phyloP scores from a whole-genome alignment of 768 basidiomycete genomes.

The Exidia glandulosa region DNA sequence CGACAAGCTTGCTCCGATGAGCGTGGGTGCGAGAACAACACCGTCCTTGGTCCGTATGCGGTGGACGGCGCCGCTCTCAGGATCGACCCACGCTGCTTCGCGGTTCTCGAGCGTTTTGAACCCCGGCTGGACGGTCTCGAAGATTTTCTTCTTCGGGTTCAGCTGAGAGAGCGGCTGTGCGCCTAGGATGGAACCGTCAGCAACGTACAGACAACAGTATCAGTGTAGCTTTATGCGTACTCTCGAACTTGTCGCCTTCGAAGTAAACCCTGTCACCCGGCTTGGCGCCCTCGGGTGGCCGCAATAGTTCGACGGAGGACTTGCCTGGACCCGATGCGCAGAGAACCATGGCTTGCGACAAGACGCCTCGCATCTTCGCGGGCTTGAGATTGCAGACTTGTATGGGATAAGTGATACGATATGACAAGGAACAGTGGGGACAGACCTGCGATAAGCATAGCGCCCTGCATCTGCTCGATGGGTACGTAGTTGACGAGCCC shows the following conservation, averaged over 20 bases:
- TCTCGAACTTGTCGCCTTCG: conserved; percentile 79
- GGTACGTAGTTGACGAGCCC: conserved; percentile 95
- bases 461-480: conserved; percentile 84
- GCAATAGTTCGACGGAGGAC: conserved; percentile 81
- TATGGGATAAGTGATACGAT: not conserved
- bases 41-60: conserved; percentile 77
- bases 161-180: conserved; percentile 67
- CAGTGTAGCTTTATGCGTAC: conserved; percentile 36
- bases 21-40: conserved; percentile 64
- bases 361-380: conserved; percentile 92
- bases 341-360: conserved; percentile 97
- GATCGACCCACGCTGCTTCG: conserved; percentile 92
- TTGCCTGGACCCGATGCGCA: conserved; percentile 45
- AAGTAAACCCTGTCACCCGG: conserved; percentile 95
- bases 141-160: conserved; percentile 99
- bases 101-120: conserved; percentile 81
- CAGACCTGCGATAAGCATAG: conserved; percentile 75
- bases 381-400: conserved; percentile 86
- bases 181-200: conserved; percentile 23
- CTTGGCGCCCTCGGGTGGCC: conserved; percentile 73
- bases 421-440: conserved; percentile 13
- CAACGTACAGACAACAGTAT: not conserved
- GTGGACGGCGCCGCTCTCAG: conserved; percentile 65
- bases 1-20: conserved; percentile 88
- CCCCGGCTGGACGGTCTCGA: conserved; percentile 91